These are phyloP conservation scores for Rhododendron williamsianum DNA, from an alignment of 148 eudicot species.

Conservation along the genomic window DNA sequence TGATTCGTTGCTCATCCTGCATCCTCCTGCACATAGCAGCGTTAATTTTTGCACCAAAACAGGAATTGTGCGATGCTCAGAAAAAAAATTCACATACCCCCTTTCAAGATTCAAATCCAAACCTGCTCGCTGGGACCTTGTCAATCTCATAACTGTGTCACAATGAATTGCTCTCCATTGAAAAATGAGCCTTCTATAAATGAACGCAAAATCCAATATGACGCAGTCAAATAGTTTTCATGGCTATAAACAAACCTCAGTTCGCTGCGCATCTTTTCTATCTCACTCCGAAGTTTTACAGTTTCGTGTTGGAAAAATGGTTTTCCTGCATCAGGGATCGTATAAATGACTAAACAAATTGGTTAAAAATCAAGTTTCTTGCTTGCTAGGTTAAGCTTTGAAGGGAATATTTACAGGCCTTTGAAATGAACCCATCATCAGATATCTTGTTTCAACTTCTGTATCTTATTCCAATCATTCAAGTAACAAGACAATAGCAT, in stretches of 20 bases:
- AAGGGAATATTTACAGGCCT: neutral
- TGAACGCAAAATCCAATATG: neutral
- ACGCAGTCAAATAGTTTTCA: neutral
- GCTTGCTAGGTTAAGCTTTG: neutral
- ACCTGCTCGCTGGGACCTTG: conserved; percentile 59
- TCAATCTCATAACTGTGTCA: conserved; percentile 51
- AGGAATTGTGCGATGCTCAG: no score
- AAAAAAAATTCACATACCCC: conserved; percentile 27
- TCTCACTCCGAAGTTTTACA: conserved; percentile 51
- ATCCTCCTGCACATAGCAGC: conserved; percentile 38
- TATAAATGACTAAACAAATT: neutral
- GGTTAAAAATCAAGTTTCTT: neutral
- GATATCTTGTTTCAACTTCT: neutral
- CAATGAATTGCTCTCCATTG: neutral
- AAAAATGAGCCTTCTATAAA: neutral
- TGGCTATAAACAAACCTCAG: conserved; percentile 44
- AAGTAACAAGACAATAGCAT: neutral
- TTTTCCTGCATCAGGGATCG: conserved; percentile 49
- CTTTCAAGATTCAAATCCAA: conserved; percentile 68
- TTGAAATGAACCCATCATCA: neutral
- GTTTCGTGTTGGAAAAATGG: conserved; percentile 71
- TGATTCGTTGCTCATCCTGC: conserved; percentile 49
- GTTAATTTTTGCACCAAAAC: neutral
- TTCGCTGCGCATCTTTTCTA: conserved; percentile 73
- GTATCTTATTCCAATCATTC: neutral